Evolutionary conservation across 495 filamentous ascomycete genomes (phyloP).

Genomic region (Barbatosphaeria neglecta): DNA sequence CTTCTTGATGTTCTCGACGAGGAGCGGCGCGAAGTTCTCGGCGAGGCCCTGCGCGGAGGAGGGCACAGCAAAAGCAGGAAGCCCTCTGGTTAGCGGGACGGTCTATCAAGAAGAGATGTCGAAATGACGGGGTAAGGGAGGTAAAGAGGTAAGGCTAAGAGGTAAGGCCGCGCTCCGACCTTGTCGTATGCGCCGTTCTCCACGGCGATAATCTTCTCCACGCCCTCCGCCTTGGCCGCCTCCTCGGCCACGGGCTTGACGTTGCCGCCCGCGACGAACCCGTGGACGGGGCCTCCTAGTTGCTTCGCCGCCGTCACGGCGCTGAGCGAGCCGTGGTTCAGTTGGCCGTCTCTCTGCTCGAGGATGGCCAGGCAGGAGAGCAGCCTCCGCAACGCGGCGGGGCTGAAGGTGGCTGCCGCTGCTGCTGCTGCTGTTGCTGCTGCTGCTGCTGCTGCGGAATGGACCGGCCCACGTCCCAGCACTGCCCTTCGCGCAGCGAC

Average conservation of each 20-base stretch:
- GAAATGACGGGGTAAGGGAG: too few relatives aligned
- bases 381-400: slow-evolving; percentile 49
- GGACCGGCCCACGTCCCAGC: too few relatives aligned
- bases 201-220: slow-evolving; percentile 82
- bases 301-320: slow-evolving; percentile 80
- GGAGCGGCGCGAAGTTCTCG: slow-evolving; percentile 87
- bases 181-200: slow-evolving; percentile 89
- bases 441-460: slow-evolving; percentile 9
- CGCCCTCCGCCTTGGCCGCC: slow-evolving; percentile 76
- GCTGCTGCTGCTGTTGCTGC: slow-evolving; percentile 10
- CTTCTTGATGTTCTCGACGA: slow-evolving; percentile 93
- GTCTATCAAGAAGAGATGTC: not conserved
- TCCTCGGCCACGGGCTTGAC: slow-evolving; percentile 72
- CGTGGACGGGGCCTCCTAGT: slow-evolving; percentile 75
- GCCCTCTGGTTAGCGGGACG: not conserved
- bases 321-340: slow-evolving; percentile 71
- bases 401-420: slow-evolving; percentile 14
- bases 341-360: slow-evolving; percentile 84
- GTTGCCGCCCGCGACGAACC: slow-evolving; percentile 74
- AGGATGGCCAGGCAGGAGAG: slow-evolving; percentile 83
- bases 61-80: not conserved
- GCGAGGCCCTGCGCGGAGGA: slow-evolving; percentile 64
- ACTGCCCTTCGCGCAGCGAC: slow-evolving; percentile 9
- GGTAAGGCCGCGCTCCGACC: too few relatives aligned
- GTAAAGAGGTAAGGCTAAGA: not conserved